Percentiles rank a stretch among this genome's conserved stretches.
phyloP scores from a whole-genome alignment of 495 filamentous ascomycete species.

The Penicillium paradoxum region DNA sequence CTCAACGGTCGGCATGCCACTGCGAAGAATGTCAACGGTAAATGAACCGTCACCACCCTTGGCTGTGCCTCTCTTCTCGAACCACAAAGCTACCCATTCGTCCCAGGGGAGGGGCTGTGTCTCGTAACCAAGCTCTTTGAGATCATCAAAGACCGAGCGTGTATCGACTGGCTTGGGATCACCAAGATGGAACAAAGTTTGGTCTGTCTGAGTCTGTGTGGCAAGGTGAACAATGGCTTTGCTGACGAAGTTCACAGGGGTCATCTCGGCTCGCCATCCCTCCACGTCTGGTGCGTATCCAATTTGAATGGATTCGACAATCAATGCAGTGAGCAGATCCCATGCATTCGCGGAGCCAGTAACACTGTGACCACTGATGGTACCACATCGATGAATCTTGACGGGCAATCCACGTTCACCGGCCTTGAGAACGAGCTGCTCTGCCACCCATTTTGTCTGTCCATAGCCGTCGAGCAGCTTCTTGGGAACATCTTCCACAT shows the following conservation, averaged over 20 bases:
- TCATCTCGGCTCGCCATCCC: conserved; percentile 68
- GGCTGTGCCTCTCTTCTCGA: conserved; percentile 48
- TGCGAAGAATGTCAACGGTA: conserved; percentile 47
- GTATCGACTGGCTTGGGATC: conserved; percentile 58
- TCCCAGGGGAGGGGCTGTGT: conserved; percentile 55
- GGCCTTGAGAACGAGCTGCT: conserved; percentile 61
- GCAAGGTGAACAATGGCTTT: conserved; percentile 57
- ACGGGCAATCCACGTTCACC: conserved; percentile 55
- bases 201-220: conserved; percentile 47
- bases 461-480: conserved; percentile 59
- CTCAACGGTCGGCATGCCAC: conserved; percentile 62
- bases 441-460: conserved; percentile 65
- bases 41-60: conserved; percentile 58
- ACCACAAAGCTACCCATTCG: conserved; percentile 61
- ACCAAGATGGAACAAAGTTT: conserved; percentile 59
- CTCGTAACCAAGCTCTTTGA: conserved; percentile 57
- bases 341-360: conserved; percentile 63
- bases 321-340: conserved; percentile 60
- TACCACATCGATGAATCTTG: conserved; percentile 57
- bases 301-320: conserved; percentile 62
- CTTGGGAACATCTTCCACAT: conserved; percentile 53
- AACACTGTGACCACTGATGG: conserved; percentile 59
- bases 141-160: conserved; percentile 49
- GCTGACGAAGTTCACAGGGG: conserved; percentile 65
- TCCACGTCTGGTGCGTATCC: conserved; percentile 58